phyloP scores from a whole-genome alignment of 106 monocot genomes.

The Amphibolis antarctica region DNA sequence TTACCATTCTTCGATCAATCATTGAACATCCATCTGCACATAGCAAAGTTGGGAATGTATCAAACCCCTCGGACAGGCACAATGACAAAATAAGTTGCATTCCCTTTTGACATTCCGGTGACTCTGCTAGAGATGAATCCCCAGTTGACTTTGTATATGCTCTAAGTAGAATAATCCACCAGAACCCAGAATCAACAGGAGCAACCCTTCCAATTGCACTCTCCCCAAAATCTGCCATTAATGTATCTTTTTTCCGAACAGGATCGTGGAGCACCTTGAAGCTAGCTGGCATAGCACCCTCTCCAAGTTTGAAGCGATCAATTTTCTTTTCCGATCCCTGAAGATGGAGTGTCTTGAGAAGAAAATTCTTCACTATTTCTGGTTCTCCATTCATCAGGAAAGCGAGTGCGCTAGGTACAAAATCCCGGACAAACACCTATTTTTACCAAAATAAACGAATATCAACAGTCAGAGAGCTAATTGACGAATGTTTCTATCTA shows the following conservation, averaged over 20 bases:
- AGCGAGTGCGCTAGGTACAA: constrained; percentile 79
- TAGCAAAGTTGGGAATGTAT: constrained; percentile 80
- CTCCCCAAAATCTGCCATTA: constrained; percentile 84
- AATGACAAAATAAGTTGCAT: constrained; percentile 65
- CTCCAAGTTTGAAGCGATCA: constrained; percentile 79
- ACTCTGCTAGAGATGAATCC: constrained; percentile 54
- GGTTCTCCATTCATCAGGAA: constrained; percentile 85
- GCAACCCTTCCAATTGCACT: constrained; percentile 92
- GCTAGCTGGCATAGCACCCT: constrained; percentile 87
- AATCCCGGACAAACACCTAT: constrained; percentile 80
- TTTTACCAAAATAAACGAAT: not conserved
- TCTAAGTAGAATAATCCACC: constrained; percentile 88
- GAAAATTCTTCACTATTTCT: constrained; percentile 73
- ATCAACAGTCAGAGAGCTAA: no score
- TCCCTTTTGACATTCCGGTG: constrained; percentile 61
- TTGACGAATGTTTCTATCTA: no score
- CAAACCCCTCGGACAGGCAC: constrained; percentile 77
- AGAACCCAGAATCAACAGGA: constrained; percentile 87
- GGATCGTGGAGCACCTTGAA: constrained; percentile 85
- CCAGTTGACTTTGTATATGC: constrained; percentile 88
- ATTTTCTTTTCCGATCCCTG: constrained; percentile 80
- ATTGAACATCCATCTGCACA: constrained; percentile 88
- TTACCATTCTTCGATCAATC: constrained; percentile 88
- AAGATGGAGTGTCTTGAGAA: constrained; percentile 59
- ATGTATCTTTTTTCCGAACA: constrained; percentile 39